Base-by-base conservation (phyloP, 805 yeast species). In the Saccharomyces jurei region DNA sequence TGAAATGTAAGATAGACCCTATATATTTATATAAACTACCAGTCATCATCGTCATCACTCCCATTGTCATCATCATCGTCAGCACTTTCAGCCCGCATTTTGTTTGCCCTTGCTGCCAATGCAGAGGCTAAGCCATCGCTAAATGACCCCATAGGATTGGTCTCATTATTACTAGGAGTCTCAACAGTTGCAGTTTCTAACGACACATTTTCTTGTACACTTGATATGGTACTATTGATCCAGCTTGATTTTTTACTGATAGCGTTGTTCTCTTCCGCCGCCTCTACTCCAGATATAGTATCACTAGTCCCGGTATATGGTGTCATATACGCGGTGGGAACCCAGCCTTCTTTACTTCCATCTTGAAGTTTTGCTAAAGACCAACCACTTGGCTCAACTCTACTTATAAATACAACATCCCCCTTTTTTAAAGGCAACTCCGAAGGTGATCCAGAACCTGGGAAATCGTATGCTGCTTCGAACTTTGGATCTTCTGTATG, bases 91-190 rank as follows among this genome's bases (percentile, higher is more conserved):
- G 54, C 64, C 32, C 77, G 71, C 72, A 81, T 80, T 56, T 80
- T 78, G 14, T 89, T 81, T 2, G 89, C 89, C 67, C 94, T 80
- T 52, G 83, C 87, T 66, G 86, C 87, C 62, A 90, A 78, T 0
- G 96, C 96, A 56, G 87, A 89, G 0, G 96, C 96, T 56, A 90
- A 74, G 6, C 92, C 90, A n/a, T 89, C 91, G 11, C 92, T 94
- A 61, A 88, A 74, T 46, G 31, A 11, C 3, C 31, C 50, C 28
- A 17, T 11, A 9, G 6, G 25, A 10, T 28, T 48, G n/a, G 4
- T 46, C 11, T 46, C 21, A 4, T 8, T 28, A 48, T 48, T 14
- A 10, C 25, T 22, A 22, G 32, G 14, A 3, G 50, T 14, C 3
- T 28, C 26, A 28, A 65, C 59, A 10, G 65, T 52, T 8, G 65